Conservation (phyloP, 345 rosid genomes). For the Populus simonii region DNA sequence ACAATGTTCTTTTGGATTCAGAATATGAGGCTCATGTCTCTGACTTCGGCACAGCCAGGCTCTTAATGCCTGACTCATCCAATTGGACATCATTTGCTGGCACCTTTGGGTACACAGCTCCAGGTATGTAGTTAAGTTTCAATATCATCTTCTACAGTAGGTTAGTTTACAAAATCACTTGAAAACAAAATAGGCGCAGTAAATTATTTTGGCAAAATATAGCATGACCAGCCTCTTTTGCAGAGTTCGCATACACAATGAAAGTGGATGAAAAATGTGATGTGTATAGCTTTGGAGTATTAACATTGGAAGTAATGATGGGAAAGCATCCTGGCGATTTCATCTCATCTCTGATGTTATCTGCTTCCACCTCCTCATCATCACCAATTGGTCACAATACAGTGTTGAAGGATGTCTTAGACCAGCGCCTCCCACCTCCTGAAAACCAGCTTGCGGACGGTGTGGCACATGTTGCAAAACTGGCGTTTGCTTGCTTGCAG, state of each 20-base stretch:
- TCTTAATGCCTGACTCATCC: too few relatives aligned
- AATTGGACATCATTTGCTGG: background rate
- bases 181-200: too few relatives aligned
- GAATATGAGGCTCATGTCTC: slow-evolving; percentile 9
- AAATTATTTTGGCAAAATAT: too few relatives aligned
- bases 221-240: background rate
- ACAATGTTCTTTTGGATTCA: slow-evolving; percentile 13
- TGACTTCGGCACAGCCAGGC: too few relatives aligned
- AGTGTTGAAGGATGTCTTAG: background rate
- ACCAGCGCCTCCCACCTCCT: background rate
- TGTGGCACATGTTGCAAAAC: background rate
- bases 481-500: slow-evolving; percentile 6
- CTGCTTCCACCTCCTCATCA: background rate
- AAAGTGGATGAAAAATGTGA: slow-evolving; percentile 11
- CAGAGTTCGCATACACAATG: slow-evolving; percentile 8
- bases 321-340: slow-evolving; percentile 25
- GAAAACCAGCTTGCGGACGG: background rate
- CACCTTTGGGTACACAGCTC: slow-evolving; percentile 19
- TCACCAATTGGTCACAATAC: background rate
- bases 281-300: slow-evolving; percentile 17
- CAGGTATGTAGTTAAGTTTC: background rate
- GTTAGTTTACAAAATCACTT: too few relatives aligned
- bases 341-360: background rate
- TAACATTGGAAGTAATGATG: slow-evolving; percentile 12
- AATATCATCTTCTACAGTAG: background rate